Evolutionary conservation across 2,329 filamentous ascomycete species (phyloP).

Genomic region (Leptographium flavum): DNA sequence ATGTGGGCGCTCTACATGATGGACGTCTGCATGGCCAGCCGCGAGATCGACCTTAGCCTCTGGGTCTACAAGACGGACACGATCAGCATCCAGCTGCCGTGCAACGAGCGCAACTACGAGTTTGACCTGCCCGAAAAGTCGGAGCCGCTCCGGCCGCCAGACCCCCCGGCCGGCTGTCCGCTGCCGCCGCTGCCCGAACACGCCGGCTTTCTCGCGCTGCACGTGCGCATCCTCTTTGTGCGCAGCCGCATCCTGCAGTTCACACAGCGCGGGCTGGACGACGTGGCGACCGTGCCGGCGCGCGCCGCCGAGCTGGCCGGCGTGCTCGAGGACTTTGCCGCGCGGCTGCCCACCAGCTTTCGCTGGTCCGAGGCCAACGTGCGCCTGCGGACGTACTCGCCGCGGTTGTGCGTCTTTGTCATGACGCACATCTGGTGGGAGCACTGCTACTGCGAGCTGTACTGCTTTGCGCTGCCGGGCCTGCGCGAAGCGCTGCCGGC

Average conservation of each 20-base stretch:
- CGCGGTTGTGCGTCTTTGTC: conserved; percentile 40
- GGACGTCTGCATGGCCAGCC: conserved; percentile 31
- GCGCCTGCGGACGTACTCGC: conserved; percentile 40
- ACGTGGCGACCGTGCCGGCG: conserved; percentile 19
- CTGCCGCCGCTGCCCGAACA: conserved; percentile 34
- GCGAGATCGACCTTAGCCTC: conserved; percentile 30
- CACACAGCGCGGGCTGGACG: conserved; percentile 25
- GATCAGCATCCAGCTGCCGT: conserved; percentile 32
- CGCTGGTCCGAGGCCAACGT: conserved; percentile 43
- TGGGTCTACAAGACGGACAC: conserved; percentile 24
- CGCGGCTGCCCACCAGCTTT: conserved; percentile 38
- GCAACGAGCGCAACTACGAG: conserved; percentile 37
- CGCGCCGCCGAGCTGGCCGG: conserved; percentile 32
- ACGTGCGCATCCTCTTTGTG: conserved; percentile 41
- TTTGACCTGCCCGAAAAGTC: conserved; percentile 42
- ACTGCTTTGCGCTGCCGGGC: conserved; percentile 35
- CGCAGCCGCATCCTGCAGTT: conserved; percentile 40
- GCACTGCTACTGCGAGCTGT: conserved; percentile 43
- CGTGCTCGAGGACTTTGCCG: conserved; percentile 35
- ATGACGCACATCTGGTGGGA: conserved; percentile 48
- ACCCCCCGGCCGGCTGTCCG: conserved; percentile 23
- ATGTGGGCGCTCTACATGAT: conserved; percentile 37
- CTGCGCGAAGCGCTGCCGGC: conserved; percentile 36
- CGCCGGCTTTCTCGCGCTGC: conserved; percentile 39
- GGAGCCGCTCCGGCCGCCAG: conserved; percentile 31